Conservation (phyloP, 2,329 filamentous ascomycete genomes). For the Macroventuria anomochaeta region DNA sequence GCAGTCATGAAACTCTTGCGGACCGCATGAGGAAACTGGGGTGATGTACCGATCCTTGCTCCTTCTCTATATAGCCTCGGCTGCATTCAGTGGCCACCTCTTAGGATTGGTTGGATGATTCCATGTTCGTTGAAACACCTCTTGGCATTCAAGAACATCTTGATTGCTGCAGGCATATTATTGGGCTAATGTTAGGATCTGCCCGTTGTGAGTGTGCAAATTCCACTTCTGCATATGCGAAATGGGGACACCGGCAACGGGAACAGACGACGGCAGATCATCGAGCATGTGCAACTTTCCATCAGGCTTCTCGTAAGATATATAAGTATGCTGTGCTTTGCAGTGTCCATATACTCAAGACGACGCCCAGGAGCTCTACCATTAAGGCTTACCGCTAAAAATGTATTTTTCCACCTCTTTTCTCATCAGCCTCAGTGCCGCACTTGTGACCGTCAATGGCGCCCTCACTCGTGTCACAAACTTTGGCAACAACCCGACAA, state of each 20-base stretch:
- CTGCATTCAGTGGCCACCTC: neutral
- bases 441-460: constrained; percentile 19
- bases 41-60: constrained; percentile 5
- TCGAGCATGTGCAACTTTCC: neutral
- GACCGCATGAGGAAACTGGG: neutral
- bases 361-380: neutral
- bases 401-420: constrained; percentile 16
- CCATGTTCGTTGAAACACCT: neutral
- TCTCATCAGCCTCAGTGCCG: constrained; percentile 2
- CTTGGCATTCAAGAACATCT: neutral
- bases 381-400: no score
- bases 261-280: neutral
- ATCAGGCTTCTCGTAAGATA: neutral
- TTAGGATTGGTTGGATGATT: neutral
- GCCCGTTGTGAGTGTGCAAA: neutral
- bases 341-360: no score
- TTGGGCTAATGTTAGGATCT: neutral
- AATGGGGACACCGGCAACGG: neutral
- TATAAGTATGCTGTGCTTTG: neutral
- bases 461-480: constrained; percentile 46
- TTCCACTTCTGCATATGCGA: neutral
- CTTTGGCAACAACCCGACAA: constrained; percentile 54
- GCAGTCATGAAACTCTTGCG: neutral
- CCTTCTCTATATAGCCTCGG: constrained; percentile 1
- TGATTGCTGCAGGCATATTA: neutral